Percentiles rank a stretch among this genome's conserved stretches.
These are phyloP conservation scores for Boletus rufocinnamomeus DNA, from an alignment of 768 basidiomycete genomes.

Conservation along the genomic window DNA sequence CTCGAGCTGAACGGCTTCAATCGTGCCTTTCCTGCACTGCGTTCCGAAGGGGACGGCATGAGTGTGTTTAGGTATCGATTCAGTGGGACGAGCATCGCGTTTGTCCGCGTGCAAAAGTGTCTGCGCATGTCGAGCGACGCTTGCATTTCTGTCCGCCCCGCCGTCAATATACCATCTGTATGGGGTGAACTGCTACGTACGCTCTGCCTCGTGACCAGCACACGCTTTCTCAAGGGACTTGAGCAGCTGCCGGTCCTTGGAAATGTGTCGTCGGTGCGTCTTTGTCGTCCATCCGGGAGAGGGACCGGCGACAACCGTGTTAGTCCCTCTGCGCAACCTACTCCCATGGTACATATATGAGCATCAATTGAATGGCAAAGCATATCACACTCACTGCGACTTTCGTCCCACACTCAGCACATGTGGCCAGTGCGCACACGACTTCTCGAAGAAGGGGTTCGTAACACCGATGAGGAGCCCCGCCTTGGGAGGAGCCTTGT, in stretches of 20 bases:
- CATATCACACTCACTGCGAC: conserved; percentile 39
- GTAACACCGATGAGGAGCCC: conserved; percentile 84
- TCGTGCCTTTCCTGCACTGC: conserved; percentile 34
- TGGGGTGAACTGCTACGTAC: conserved; percentile 41
- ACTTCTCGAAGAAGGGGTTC: conserved; percentile 82
- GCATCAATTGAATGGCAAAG: neutral
- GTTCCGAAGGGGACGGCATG: conserved; percentile 67
- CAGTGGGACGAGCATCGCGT: conserved; percentile 83
- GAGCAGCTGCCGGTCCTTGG: conserved; percentile 77
- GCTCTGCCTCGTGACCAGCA: conserved; percentile 46
- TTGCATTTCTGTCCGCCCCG: conserved; percentile 48
- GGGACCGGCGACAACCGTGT: conserved; percentile 45
- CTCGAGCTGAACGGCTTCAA: conserved; percentile 70
- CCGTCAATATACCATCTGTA: neutral
- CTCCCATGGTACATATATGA: neutral
- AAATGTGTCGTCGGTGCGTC: conserved; percentile 80
- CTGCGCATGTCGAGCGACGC: conserved; percentile 68
- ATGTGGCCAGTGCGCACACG: conserved; percentile 86
- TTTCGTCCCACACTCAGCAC: conserved; percentile 66
- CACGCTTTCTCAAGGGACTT: conserved; percentile 70
- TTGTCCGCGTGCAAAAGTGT: conserved; percentile 86
- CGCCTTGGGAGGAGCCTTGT: conserved; percentile 75
- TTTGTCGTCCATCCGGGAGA: conserved; percentile 74
- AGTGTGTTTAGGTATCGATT: conserved; percentile 89
- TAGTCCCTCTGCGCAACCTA: conserved; percentile 10